phyloP scores from a whole-genome alignment of 257 asterid genomes.

The Haberlea rhodopensis region DNA sequence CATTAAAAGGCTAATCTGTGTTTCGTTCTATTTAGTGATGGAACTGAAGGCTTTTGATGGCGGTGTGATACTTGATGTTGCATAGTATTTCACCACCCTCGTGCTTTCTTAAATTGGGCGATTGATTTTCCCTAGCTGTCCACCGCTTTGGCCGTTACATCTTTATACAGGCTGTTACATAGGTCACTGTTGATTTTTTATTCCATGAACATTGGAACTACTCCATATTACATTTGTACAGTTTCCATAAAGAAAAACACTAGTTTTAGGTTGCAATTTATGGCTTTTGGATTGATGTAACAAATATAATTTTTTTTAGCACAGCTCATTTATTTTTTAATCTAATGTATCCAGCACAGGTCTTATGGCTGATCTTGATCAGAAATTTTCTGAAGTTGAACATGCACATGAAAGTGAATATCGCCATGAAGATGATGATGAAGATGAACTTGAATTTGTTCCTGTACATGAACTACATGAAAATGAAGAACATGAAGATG shows the following conservation, averaged over 20 bases:
- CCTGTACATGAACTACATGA: constrained; percentile 19
- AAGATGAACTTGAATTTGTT: no score
- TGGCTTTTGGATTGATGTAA: constrained; percentile 12
- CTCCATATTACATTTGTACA: constrained; percentile 1
- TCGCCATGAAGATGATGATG: constrained; percentile 19
- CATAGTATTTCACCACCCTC: no score
- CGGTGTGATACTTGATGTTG: no score
- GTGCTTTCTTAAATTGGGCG: no score
- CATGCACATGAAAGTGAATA: constrained; percentile 33
- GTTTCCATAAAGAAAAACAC: constrained; percentile 1
- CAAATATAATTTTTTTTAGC: constrained; percentile 3
- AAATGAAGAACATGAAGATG: no score
- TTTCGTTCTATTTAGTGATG: no score
- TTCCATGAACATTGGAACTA: constrained; percentile 1
- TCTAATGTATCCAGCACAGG: constrained; percentile 26
- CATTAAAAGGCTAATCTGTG: no score
- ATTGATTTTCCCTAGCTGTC: background rate
- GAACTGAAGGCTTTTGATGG: no score
- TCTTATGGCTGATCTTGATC: constrained; percentile 58
- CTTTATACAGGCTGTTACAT: constrained; percentile 1
- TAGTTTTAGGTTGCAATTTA: background rate
- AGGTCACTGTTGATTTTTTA: background rate
- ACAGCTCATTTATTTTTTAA: constrained; percentile 16
- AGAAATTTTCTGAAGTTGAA: constrained; percentile 28
- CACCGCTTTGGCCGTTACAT: background rate